Base-by-base conservation (phyloP, 2,329 filamentous ascomycete species). In the Cladobotryum protrusum region DNA sequence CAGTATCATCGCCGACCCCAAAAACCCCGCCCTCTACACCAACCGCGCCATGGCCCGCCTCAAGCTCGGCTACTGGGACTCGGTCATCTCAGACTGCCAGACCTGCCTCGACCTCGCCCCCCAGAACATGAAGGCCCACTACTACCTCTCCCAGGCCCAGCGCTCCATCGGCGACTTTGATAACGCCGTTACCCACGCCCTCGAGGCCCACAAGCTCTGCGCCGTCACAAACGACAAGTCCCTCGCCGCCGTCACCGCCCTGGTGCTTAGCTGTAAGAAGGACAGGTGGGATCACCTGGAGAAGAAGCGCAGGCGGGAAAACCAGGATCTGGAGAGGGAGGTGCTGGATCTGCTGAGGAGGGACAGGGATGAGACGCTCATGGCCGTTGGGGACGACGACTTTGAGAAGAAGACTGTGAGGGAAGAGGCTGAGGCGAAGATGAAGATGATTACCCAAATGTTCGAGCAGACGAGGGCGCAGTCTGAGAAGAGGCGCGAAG, bases 1-100 rank as follows among this genome's bases (percentile, higher is more conserved):
- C 57, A 89, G 85, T 37, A 90, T 96, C 59, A 82, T 87, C 59
- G 82, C 83, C 63, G 88, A 95, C 67, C 78, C 87, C 4, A 78
- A 74, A 49, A 93, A 95, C 63, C 81, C 86, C 1, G 75, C 86
- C 29, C 78, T 96, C 45, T 96, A 90, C 70, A 92, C 89, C 36
- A 97, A 96, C 70, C 87, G 91, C 48, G 88, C 90, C 46, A 86
- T 96, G 70, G 83, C 86, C 3, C 82, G 90, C 37, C 75, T 93
- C 52, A 87, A 86, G 68, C 78, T 95, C 18, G 71, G 77, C 53
- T 75, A 82, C 59, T 95, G 85, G 81, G 78, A 87, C 29, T 82
- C 77, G 9, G 89, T 86, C 44, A 84, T 93, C 55, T 73, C 81
- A 52, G 91, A 96, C 68, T 92, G 90, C 63, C 69, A 85, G 47